phyloP scores from a whole-genome alignment of 2,329 filamentous ascomycete genomes.

The Harringtonia lauricola region DNA sequence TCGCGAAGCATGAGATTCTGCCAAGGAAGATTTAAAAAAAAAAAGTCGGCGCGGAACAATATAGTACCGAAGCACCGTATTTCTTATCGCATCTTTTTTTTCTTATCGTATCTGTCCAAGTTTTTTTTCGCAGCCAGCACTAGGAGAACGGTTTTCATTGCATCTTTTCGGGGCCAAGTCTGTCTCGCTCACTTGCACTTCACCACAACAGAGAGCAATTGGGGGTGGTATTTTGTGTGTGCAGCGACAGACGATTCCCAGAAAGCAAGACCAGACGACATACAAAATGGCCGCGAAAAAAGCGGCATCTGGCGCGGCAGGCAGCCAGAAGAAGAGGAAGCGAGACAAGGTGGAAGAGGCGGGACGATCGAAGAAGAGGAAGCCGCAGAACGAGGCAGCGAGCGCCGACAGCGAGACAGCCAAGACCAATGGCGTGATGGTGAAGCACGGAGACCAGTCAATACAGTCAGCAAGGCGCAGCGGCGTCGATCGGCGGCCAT shows the following conservation, averaged over 20 bases:
- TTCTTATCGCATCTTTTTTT: slow-evolving; percentile 9
- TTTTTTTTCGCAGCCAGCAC: not conserved
- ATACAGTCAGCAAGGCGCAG: not conserved
- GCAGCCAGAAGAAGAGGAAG: slow-evolving; percentile 20
- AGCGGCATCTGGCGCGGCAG: slow-evolving; percentile 16
- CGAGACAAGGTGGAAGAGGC: slow-evolving; percentile 18
- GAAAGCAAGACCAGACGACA: not conserved
- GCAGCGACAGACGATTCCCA: not conserved
- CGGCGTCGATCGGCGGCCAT: not conserved
- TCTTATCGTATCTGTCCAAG: slow-evolving; percentile 8
- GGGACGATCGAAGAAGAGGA: slow-evolving; percentile 10
- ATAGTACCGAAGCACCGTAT: slow-evolving; percentile 3
- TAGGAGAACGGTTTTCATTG: not conserved
- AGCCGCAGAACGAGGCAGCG: slow-evolving; percentile 4
- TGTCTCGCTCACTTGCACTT: no score
- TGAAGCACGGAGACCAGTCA: not conserved
- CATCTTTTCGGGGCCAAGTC: slow-evolving; percentile 1
- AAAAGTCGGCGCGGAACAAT: slow-evolving; percentile 9
- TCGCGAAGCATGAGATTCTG: not conserved
- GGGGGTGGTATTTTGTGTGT: not conserved
- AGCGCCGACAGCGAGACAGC: no score
- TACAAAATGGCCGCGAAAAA: slow-evolving; percentile 12
- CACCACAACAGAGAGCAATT: not conserved
- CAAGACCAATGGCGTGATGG: not conserved
- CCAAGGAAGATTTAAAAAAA: slow-evolving; percentile 5